Base-by-base conservation (phyloP, 2,329 filamentous ascomycete genomes). In the Xylaria sp. region DNA sequence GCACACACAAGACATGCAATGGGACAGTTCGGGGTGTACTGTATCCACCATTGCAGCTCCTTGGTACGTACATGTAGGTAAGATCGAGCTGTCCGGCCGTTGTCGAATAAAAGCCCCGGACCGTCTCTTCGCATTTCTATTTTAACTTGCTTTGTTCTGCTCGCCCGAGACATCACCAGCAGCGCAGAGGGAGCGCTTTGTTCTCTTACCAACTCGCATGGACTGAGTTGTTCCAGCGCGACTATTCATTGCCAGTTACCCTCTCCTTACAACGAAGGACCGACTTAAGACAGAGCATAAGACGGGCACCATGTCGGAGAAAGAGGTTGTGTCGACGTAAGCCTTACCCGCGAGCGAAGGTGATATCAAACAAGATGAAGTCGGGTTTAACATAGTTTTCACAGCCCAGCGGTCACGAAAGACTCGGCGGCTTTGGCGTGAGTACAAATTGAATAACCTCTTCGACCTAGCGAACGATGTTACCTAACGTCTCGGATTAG, bases 301-400 rank as follows among this genome's bases (percentile, higher is more conserved):
- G 30, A 25, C 45, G 23, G 65, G 45, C n/a, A 56, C 46, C 32
- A 67, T 61, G 65, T 67, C 67, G 36, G 59, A 70, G 57, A 63
- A 67, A 41, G 65, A 67, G 34, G 65, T 45, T 32, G 30, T 56
- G 25, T 45, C 65, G n/a, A 43, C n/a, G 65, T 70, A 65, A 65
- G 68, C 41, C 55, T 48, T 13, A 23, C 36, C 25, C 13, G 5
- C 4, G 13, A 28, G 0, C 7, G 15, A 56, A 18, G 41, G 23
- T 10, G 23, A 8, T 6, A 36, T 32, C 23, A 43, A 60, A 15
- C 18, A 9, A 30, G 5, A 60, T 13, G 9, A 34, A 61, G 41
- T n/a, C 34, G 28, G 34, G 7, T 53, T 65, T 65, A 57, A 70
- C 45, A 18, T 32, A 18, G 12, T 30, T 15, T 52, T 50, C 25